Percentiles rank a stretch among this genome's conserved stretches.
Evolutionary conservation across 75 land plant species (phyloP).

Genomic region (Cupressus sempervirens): DNA sequence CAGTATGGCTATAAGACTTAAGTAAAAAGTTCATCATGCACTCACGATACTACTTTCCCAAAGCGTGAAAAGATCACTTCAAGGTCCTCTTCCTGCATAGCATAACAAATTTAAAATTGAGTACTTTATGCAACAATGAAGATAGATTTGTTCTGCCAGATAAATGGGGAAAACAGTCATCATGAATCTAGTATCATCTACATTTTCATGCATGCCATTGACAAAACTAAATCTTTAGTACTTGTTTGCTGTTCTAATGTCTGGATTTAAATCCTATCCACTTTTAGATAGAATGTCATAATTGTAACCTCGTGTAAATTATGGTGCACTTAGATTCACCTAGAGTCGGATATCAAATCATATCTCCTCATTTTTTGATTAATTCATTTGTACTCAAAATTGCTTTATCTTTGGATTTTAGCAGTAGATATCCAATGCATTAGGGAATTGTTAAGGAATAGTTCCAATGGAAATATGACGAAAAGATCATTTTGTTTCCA

Average conservation of each 20-base stretch:
- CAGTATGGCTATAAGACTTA: neutral
- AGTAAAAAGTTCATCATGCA: constrained; percentile 11
- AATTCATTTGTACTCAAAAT: neutral
- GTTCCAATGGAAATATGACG: neutral
- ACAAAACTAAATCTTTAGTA: neutral
- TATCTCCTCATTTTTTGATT: neutral
- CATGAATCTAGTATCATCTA: neutral
- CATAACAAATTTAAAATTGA: neutral
- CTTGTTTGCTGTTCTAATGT: neutral
- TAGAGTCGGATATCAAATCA: neutral
- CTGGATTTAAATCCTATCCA: neutral
- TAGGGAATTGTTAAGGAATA: neutral
- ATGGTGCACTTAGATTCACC: neutral
- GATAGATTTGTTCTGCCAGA: neutral
- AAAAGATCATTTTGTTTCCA: neutral
- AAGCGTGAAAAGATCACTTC: constrained; percentile 91
- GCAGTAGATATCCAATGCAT: neutral
- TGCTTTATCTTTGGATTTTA: neutral
- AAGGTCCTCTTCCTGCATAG: constrained; percentile 90
- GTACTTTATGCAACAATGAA: neutral
- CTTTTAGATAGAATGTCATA: neutral
- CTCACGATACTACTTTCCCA: constrained; percentile 91
- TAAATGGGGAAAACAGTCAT: neutral
- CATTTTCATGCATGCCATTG: neutral
- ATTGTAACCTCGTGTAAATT: neutral